These are phyloP conservation scores for Bacterosira constricta DNA, from an alignment of 108 stramenopile genomes.

Conservation along the genomic window DNA sequence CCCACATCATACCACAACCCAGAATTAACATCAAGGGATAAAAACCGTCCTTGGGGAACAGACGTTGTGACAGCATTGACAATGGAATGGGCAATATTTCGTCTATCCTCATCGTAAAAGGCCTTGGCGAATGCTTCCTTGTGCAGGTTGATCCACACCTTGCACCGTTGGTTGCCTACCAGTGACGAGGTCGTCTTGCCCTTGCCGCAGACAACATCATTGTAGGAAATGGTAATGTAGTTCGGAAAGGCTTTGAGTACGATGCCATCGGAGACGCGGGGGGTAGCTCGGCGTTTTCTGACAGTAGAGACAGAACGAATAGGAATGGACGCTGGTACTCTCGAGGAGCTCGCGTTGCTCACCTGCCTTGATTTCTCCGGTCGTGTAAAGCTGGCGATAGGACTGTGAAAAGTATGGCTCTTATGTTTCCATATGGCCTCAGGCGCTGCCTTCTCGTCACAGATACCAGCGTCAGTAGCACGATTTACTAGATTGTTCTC, in stretches of 20 bases:
- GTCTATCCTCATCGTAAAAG: slow-evolving; percentile 1
- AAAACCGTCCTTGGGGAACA: slow-evolving; percentile 29
- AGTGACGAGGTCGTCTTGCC: slow-evolving; percentile 37
- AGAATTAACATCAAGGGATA: slow-evolving; percentile 27
- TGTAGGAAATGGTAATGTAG: slow-evolving; percentile 25
- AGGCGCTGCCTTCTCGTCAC: not conserved
- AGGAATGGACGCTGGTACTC: no score
- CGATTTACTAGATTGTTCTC: not conserved
- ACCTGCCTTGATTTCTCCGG: not conserved
- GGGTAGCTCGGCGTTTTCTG: not conserved
- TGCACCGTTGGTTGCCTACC: slow-evolving; percentile 43
- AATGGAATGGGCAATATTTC: slow-evolving; percentile 24
- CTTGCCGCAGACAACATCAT: slow-evolving; percentile 41
- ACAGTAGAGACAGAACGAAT: no score
- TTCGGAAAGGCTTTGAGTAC: slow-evolving; percentile 12
- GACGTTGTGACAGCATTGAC: slow-evolving; percentile 24
- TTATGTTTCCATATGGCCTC: not conserved
- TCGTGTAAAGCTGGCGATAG: slow-evolving; percentile 27
- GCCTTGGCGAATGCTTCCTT: slow-evolving; percentile 33
- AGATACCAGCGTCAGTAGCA: not conserved
- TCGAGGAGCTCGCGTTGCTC: no score
- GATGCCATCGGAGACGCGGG: not conserved
- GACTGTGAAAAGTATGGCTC: slow-evolving; percentile 24
- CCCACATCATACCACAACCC: slow-evolving; percentile 38
- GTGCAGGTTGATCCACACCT: slow-evolving; percentile 42